These are phyloP conservation scores for Suhomyces chickasaworum DNA, from an alignment of 1,139 yeast genomes.

Conservation along the genomic window DNA sequence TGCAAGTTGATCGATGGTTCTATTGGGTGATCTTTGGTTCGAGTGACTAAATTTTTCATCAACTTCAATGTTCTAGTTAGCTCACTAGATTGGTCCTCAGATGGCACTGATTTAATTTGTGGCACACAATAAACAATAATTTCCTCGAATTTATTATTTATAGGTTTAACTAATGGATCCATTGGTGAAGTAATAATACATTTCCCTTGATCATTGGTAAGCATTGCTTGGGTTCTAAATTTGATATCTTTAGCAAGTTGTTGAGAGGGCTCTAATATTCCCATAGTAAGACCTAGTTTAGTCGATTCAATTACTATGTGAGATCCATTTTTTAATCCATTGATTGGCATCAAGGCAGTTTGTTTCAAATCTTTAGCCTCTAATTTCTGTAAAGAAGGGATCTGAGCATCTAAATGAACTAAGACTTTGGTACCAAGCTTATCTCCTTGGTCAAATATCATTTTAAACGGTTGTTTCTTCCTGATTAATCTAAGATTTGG, in stretches of 20 bases:
- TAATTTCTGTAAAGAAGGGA: slow-evolving; percentile 41
- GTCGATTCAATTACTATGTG: slow-evolving; percentile 5
- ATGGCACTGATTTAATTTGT: slow-evolving; percentile 42
- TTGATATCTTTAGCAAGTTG: slow-evolving; percentile 41
- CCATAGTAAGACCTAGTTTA: slow-evolving; percentile 5
- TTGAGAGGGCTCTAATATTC: slow-evolving; percentile 46
- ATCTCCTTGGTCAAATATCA: slow-evolving; percentile 31
- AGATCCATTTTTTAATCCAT: slow-evolving; percentile 31
- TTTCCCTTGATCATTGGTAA: slow-evolving; percentile 10
- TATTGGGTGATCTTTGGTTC: slow-evolving; percentile 13
- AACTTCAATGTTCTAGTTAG: slow-evolving; percentile 50
- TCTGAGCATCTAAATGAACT: slow-evolving; percentile 35
- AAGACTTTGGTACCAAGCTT: slow-evolving; percentile 35
- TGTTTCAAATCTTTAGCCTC: slow-evolving; percentile 43
- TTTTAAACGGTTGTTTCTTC: slow-evolving; percentile 30
- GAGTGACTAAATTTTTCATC: slow-evolving; percentile 37
- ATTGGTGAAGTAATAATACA: slow-evolving; percentile 38
- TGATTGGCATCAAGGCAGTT: slow-evolving; percentile 47
- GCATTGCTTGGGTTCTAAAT: slow-evolving; percentile 28
- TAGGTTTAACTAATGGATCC: slow-evolving; percentile 64
- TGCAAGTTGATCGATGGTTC: neutral
- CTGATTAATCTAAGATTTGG: slow-evolving; percentile 20
- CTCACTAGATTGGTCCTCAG: slow-evolving; percentile 53
- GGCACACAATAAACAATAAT: slow-evolving; percentile 50
- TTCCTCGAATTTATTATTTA: slow-evolving; percentile 55